These are phyloP conservation scores for Fistulifera pelliculosa DNA, from an alignment of 108 stramenopile species.

Conservation along the genomic window DNA sequence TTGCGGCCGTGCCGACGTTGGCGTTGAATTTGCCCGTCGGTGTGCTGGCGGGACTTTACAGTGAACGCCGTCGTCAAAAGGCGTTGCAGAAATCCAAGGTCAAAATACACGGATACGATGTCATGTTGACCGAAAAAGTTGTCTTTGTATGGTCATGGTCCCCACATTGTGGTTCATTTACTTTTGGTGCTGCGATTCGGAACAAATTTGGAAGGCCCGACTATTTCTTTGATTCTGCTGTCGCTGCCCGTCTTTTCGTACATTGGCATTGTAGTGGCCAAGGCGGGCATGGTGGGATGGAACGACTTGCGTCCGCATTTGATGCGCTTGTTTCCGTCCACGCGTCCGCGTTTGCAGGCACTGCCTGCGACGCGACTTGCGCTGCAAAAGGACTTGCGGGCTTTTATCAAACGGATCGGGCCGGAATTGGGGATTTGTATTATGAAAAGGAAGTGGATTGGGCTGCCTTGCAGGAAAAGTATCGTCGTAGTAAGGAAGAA, in stretches of 20 bases:
- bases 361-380: constrained; percentile 54
- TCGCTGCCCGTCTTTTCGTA: constrained; percentile 91
- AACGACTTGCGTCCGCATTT: constrained; percentile 87
- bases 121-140: constrained; percentile 93
- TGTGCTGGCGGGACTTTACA: constrained; percentile 75
- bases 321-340: constrained; percentile 65
- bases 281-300: constrained; percentile 85
- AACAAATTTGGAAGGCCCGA: constrained; percentile 67
- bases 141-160: constrained; percentile 91
- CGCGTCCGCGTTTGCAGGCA: constrained; percentile 48
- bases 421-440: constrained; percentile 76
- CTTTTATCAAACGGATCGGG: constrained; percentile 61
- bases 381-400: constrained; percentile 59
- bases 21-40: constrained; percentile 92
- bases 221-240: constrained; percentile 71
- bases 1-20: constrained; percentile 83
- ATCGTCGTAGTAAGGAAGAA: background rate
- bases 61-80: constrained; percentile 76
- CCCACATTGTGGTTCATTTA: constrained; percentile 90
- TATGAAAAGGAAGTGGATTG: constrained; percentile 73
- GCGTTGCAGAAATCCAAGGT: constrained; percentile 90
- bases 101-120: constrained; percentile 86
- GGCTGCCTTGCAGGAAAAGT: constrained; percentile 50
- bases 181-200: constrained; percentile 56
- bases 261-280: constrained; percentile 83